Base-by-base conservation (phyloP, 2,329 filamentous ascomycete species). In the Akanthomyces lecanii region DNA sequence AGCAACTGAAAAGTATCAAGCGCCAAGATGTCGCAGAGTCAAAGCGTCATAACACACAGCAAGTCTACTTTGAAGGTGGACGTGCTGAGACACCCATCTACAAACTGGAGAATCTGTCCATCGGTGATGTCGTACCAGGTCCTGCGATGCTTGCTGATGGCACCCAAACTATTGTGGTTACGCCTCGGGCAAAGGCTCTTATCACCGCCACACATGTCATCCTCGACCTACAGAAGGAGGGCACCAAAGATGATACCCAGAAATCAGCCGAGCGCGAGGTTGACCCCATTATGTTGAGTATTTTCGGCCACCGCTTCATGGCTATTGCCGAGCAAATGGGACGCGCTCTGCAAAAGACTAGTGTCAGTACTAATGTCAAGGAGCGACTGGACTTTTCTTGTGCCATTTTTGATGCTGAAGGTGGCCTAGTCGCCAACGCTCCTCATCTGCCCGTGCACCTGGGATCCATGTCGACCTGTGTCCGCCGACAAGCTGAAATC, bases 131-230 rank as follows among this genome's bases (percentile, higher is more conserved):
- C 23, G 80, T 97, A 61, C 79, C 82, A 55, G 93, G 93, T 0
- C 93, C 93, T 0, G 92, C 92, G 0, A 91, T 97, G 76, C 83
- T 97, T 63, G 91, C 91, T 2, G 93, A 94, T 71, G 89, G 89
- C 10, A 93, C 90, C 0, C 94, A 97, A 75, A 98, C 94, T 0
- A 95, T 98, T 66, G 91, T 97, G 0, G 87, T 97, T 3, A 90
- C 91, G 0, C 94, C 93, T 0, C 85, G 84, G 36, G 85, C 92
- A 2, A 85, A 86, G 25, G 94, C 93, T 0, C 77, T 92, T 28
- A 81, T 97, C 38, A 87, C 96, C 21, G 83, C 91, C 66, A 96
- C 92, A 0, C 94, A 97, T 69, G 91, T 97, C 8, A 83, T 97
- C 7, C 93, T 97, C 71, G 92, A 97, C 67, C 84, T 95, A 47